Evolutionary conservation across 768 basidiomycete species (phyloP).

Genomic region (Rickenella mellea): DNA sequence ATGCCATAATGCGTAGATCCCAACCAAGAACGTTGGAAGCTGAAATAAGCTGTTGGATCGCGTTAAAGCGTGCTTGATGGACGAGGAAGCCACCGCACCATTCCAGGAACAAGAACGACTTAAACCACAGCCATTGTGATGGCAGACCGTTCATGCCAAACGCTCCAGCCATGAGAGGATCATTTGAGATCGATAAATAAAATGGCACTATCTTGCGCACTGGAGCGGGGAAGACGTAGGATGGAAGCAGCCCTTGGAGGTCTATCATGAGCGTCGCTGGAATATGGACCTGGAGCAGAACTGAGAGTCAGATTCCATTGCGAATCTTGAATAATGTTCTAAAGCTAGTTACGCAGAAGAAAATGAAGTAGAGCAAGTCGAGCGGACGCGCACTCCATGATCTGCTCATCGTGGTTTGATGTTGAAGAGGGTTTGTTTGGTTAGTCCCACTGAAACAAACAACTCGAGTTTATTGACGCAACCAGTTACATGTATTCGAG

Average conservation of each 20-base stretch:
- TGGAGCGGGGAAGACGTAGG: slow-evolving; percentile 35
- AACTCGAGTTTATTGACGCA: too few species aligned
- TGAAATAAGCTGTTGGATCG: slow-evolving; percentile 45
- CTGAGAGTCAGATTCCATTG: neutral
- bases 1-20: slow-evolving; percentile 47
- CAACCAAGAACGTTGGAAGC: slow-evolving; percentile 70
- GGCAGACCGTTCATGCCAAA: slow-evolving; percentile 28
- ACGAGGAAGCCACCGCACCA: slow-evolving; percentile 29
- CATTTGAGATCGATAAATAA: slow-evolving; percentile 52
- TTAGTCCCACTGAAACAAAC: too few species aligned
- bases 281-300: slow-evolving; percentile 44
- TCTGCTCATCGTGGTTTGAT: slow-evolving; percentile 17
- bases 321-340: neutral
- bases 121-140: slow-evolving; percentile 46
- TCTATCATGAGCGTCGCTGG: slow-evolving; percentile 64
- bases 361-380: slow-evolving; percentile 61
- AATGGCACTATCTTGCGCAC: slow-evolving; percentile 33
- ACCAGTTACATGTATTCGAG: too few species aligned
- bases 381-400: slow-evolving; percentile 49
- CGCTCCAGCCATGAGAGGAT: slow-evolving; percentile 54
- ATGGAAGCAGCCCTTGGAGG: slow-evolving; percentile 56
- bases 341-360: slow-evolving; percentile 46
- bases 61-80: neutral
- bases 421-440: too few species aligned
- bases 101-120: slow-evolving; percentile 53